Conservation (phyloP, 2,329 filamentous ascomycete species). For the Epichloe aotearoae region DNA sequence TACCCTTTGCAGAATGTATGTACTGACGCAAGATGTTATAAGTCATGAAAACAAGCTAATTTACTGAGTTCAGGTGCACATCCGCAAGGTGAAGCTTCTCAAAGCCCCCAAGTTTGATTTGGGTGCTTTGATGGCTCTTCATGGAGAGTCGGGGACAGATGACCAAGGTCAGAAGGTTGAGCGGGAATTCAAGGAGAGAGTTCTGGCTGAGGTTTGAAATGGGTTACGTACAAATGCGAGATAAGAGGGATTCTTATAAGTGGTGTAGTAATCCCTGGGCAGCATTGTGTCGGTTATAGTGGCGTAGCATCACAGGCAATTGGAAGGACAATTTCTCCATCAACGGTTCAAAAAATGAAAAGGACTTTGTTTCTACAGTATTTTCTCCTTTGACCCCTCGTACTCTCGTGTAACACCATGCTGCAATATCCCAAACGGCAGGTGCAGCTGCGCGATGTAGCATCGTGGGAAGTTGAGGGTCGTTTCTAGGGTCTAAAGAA, state of each 20-base stretch:
- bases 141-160: slow-evolving; percentile 93
- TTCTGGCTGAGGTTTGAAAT: slow-evolving; percentile 82
- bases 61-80: slow-evolving; percentile 63
- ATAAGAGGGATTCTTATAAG: slow-evolving; percentile 18
- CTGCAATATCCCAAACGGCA: too few relatives aligned
- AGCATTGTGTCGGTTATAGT: slow-evolving; percentile 30
- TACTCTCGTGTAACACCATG: too few relatives aligned
- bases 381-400: too few relatives aligned
- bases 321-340: slow-evolving; percentile 27
- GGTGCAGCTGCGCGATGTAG: too few relatives aligned
- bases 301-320: slow-evolving; percentile 30
- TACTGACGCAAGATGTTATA: slow-evolving; percentile 11
- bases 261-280: slow-evolving; percentile 20
- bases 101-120: slow-evolving; percentile 99
- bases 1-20: slow-evolving; percentile 97
- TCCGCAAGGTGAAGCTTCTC: slow-evolving; percentile 99
- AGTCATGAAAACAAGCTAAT: background rate
- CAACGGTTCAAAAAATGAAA: slow-evolving; percentile 21
- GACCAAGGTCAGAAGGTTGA: slow-evolving; percentile 98
- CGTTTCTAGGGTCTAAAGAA: too few relatives aligned
- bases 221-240: slow-evolving; percentile 17
- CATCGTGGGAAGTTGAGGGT: too few relatives aligned
- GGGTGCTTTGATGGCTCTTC: slow-evolving; percentile 85
- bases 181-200: slow-evolving; percentile 97
- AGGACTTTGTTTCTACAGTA: slow-evolving; percentile 15